phyloP scores from a whole-genome alignment of 2,329 filamentous ascomycete species.

The Verticillium longisporum region DNA sequence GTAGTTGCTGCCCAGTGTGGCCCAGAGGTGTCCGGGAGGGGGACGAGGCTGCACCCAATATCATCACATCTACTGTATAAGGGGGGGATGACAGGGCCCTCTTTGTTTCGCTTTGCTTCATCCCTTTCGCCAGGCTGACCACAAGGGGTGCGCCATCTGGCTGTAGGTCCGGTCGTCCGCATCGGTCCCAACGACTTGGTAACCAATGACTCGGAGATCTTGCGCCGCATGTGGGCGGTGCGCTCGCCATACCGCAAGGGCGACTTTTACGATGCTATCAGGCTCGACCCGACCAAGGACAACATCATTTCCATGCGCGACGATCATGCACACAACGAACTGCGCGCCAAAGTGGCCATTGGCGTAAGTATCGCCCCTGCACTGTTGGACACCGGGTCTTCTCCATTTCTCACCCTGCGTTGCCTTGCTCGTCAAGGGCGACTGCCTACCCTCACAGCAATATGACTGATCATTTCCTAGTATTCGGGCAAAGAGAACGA shows the following conservation, averaged over 20 bases:
- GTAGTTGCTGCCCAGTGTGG: not conserved
- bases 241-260: slow-evolving; percentile 22
- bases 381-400: too few relatives aligned
- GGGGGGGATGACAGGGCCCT: not conserved
- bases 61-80: not conserved
- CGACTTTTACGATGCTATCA: slow-evolving; percentile 30
- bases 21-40: not conserved
- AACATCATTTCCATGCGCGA: slow-evolving; percentile 24
- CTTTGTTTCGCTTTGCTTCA: not conserved
- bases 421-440: too few relatives aligned
- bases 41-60: not conserved
- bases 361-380: slow-evolving; percentile 21
- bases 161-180: slow-evolving; percentile 23
- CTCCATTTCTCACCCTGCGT: too few relatives aligned
- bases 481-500: slow-evolving; percentile 50
- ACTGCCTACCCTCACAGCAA: not conserved
- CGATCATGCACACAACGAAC: slow-evolving; percentile 30
- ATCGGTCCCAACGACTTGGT: slow-evolving; percentile 27
- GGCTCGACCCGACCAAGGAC: slow-evolving; percentile 22
- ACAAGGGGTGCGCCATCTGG: slow-evolving; percentile 2
- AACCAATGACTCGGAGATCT: slow-evolving; percentile 25
- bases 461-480: slow-evolving; percentile 16
- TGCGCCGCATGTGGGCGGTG: slow-evolving; percentile 24
- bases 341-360: slow-evolving; percentile 40
- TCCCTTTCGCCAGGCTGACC: slow-evolving; percentile 10